These are phyloP conservation scores for Apophysomyces sp. DNA, from an alignment of 371 early-diverging fungal genomes.

Conservation along the genomic window DNA sequence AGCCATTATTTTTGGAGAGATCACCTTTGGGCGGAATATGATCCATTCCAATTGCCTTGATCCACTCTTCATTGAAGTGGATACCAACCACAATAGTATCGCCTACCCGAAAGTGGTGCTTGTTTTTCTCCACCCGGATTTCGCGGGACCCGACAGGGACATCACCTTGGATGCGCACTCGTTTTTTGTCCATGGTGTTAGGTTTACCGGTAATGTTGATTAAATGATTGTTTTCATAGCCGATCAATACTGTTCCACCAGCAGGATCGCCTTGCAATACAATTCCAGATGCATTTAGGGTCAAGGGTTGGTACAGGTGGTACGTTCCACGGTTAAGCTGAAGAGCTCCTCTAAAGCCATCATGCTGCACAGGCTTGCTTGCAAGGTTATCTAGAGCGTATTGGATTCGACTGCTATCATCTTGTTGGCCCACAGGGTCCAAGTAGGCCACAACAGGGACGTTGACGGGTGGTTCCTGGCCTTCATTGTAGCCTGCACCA, in stretches of 20 bases:
- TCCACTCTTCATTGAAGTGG: constrained; percentile 40
- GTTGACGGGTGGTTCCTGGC: constrained; percentile 29
- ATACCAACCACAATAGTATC: constrained; percentile 41
- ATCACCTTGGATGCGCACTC: constrained; percentile 35
- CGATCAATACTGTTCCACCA: constrained; percentile 43
- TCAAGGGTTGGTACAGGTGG: constrained; percentile 29
- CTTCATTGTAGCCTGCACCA: constrained; percentile 49
- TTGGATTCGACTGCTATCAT: constrained; percentile 44
- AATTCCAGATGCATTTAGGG: constrained; percentile 33
- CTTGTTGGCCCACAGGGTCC: constrained; percentile 19
- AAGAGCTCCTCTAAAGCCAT: constrained; percentile 31
- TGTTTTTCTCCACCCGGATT: constrained; percentile 7
- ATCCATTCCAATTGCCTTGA: constrained; percentile 49
- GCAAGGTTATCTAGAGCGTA: constrained; percentile 31
- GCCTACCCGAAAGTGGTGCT: constrained; percentile 19
- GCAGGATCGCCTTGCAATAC: constrained; percentile 42
- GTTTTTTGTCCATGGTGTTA: constrained; percentile 25
- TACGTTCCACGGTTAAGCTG: constrained; percentile 37
- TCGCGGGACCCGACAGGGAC: constrained; percentile 34
- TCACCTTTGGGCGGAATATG: constrained; percentile 42
- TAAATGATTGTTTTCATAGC: constrained; percentile 14
- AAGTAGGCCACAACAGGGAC: constrained; percentile 17
- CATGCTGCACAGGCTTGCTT: constrained; percentile 14
- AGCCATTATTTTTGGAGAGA: constrained; percentile 40
- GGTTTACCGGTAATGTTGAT: constrained; percentile 20